Conservation (phyloP, 2,329 filamentous ascomycete genomes). For the Pseudogymnoascus sp. region DNA sequence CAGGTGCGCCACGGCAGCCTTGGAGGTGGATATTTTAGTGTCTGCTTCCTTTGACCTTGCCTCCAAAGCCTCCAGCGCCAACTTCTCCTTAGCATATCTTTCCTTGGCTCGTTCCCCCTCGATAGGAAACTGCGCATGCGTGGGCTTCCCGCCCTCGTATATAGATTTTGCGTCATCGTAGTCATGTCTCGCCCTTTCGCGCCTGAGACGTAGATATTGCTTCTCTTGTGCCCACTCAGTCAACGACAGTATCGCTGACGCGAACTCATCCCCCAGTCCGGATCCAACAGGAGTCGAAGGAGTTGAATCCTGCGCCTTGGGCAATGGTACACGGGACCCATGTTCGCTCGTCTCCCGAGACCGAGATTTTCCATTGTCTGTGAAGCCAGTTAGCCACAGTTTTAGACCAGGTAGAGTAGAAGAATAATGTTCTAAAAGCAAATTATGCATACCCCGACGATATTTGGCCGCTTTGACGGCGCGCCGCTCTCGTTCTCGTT, state of each 20-base stretch:
- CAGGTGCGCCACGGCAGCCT: neutral
- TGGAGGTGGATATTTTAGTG: neutral
- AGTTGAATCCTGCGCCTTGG: neutral
- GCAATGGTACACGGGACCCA: neutral
- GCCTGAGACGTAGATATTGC: neutral
- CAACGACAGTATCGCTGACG: neutral
- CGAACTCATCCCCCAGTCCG: neutral
- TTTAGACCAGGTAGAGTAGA: neutral
- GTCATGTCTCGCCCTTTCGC: neutral
- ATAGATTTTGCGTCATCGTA: neutral
- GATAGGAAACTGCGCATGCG: constrained; percentile 1
- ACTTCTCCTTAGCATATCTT: neutral
- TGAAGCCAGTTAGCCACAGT: neutral
- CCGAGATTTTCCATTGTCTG: neutral
- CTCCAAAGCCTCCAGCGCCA: neutral
- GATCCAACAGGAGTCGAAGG: neutral
- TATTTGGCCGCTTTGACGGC: neutral
- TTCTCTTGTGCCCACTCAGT: neutral
- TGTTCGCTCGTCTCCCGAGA: neutral
- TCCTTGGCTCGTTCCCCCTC: neutral
- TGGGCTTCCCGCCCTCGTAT: neutral
- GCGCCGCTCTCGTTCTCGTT: neutral
- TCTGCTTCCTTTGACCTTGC: neutral
- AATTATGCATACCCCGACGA: neutral
- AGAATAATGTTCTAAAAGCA: neutral